phyloP scores from a whole-genome alignment of 192 early-diverging fungal genomes.

The Coemansia sp. region DNA sequence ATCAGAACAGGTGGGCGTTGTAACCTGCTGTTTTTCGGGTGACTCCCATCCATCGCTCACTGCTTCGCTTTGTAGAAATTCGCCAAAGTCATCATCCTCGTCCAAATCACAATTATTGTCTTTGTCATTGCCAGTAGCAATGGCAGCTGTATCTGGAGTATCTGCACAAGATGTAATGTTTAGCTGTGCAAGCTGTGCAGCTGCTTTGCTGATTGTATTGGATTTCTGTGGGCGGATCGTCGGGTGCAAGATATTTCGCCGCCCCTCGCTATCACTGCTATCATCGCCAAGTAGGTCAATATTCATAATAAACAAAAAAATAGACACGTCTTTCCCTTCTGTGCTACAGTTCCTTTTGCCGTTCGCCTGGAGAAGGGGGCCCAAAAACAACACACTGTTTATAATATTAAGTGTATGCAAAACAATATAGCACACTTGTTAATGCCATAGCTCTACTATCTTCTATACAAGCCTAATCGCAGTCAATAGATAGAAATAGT shows the following conservation, averaged over 20 bases:
- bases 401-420: not conserved
- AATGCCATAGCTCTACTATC: not conserved
- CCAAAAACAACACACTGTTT: not conserved
- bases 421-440: not conserved
- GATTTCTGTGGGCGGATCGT: slow-evolving; percentile 21
- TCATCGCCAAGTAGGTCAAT: slow-evolving; percentile 24
- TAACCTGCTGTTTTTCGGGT: not conserved
- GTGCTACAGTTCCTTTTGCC: too few relatives aligned
- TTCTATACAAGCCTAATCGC: not conserved
- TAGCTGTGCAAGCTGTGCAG: not conserved
- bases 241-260: slow-evolving; percentile 10
- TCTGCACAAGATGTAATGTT: not conserved
- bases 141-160: not conserved
- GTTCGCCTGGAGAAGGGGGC: not conserved
- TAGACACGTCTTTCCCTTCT: not conserved
- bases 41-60: not conserved
- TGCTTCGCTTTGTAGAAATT: slow-evolving; percentile 22
- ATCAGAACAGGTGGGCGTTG: not conserved
- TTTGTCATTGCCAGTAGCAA: not conserved
- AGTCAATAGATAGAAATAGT: not conserved
- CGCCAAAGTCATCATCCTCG: slow-evolving; percentile 33
- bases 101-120: not conserved
- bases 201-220: not conserved
- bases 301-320: not conserved
- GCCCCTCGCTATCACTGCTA: slow-evolving; percentile 7